Evolutionary conservation across 257 asterid genomes (phyloP).

Genomic region (Verbena officinalis): DNA sequence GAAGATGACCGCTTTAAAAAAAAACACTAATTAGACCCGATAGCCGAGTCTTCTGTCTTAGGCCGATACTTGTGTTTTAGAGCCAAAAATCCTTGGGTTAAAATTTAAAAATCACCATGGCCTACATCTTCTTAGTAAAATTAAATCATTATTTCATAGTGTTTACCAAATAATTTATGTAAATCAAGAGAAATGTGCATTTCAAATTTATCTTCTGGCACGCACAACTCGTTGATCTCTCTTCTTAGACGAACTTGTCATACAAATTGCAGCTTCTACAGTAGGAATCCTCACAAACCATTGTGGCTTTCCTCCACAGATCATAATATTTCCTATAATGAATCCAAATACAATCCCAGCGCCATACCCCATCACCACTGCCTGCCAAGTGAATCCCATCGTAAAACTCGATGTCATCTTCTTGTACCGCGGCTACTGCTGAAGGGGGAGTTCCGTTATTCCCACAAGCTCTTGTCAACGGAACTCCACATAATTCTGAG

Average conservation of each 20-base stretch:
- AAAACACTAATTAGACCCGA: too few relatives aligned
- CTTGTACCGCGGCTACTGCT: not conserved
- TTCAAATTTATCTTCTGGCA: not conserved
- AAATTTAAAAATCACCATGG: too few relatives aligned
- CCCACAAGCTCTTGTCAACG: constrained; percentile 4
- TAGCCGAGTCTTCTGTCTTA: too few relatives aligned
- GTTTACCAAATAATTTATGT: too few relatives aligned
- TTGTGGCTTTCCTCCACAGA: not conserved
- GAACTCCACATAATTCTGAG: constrained; percentile 8
- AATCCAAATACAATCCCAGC: not conserved
- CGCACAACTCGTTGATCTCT: not conserved
- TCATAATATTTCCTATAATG: not conserved
- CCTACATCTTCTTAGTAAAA: too few relatives aligned
- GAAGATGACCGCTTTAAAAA: too few relatives aligned
- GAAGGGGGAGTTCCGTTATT: not conserved
- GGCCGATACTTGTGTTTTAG: too few relatives aligned
- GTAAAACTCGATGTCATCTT: not conserved
- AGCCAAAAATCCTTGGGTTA: too few relatives aligned
- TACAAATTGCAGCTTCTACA: not conserved
- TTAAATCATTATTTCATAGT: too few relatives aligned
- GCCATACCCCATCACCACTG: not conserved
- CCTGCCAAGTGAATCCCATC: constrained; percentile 19
- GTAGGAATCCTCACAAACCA: not conserved
- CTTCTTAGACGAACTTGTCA: not conserved
- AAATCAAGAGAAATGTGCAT: too few relatives aligned